These are phyloP conservation scores for Cunninghamia lanceolata DNA, from an alignment of 75 land plant species.

Conservation along the genomic window DNA sequence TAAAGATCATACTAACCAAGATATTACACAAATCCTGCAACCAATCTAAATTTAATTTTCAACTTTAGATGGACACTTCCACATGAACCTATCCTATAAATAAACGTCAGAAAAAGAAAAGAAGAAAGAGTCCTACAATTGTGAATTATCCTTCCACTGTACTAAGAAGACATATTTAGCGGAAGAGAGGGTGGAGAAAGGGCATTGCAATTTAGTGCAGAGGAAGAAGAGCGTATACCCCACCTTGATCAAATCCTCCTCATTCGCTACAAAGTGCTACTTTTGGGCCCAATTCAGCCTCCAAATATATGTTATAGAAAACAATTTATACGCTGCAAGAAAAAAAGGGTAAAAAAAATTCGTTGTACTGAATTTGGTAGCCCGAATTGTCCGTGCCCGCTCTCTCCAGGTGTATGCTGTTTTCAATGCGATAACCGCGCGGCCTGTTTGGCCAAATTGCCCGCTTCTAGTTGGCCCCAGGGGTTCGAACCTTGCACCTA, in stretches of 20 bases:
- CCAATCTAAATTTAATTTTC: too few relatives aligned
- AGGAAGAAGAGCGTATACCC: background rate
- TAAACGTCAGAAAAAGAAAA: too few relatives aligned
- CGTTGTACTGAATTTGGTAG: background rate
- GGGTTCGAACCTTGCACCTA: conserved; percentile 1
- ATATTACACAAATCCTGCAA: too few relatives aligned
- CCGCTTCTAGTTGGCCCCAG: background rate
- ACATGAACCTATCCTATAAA: too few relatives aligned
- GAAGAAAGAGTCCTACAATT: too few relatives aligned
- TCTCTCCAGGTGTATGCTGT: background rate
- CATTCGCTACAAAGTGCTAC: background rate
- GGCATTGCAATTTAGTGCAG: too few relatives aligned
- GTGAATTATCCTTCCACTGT: too few relatives aligned
- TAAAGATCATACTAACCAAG: too few relatives aligned
- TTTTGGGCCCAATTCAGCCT: background rate
- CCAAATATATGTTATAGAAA: background rate
- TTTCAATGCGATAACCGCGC: background rate
- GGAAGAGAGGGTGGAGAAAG: too few relatives aligned
- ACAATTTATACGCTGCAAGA: background rate
- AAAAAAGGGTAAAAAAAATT: background rate
- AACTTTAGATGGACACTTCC: too few relatives aligned
- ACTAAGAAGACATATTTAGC: too few relatives aligned
- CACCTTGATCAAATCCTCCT: background rate
- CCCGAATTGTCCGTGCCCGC: conserved; percentile 9
- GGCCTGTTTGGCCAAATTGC: background rate